Percentiles rank a stretch among this genome's conserved stretches.
Conservation (phyloP, 2,329 filamentous ascomycete species). For the Nigrospora osmanthi region DNA sequence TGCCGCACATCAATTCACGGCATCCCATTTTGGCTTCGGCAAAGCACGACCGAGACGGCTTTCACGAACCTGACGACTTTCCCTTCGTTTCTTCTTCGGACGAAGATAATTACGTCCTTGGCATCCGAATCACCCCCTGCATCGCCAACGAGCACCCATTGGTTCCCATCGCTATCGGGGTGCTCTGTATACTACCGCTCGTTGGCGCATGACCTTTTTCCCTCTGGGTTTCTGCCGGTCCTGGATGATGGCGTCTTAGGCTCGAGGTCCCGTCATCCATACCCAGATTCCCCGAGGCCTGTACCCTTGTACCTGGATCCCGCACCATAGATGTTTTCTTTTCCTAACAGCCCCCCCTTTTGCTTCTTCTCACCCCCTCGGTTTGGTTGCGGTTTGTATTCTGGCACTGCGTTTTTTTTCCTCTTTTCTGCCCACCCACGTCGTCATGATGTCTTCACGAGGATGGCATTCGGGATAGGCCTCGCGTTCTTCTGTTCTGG, state of each 20-base stretch:
- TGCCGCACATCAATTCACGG: constrained; percentile 2
- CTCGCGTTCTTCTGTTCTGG: not conserved
- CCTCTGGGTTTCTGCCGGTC: constrained; percentile 6
- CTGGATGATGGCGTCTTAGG: constrained; percentile 9
- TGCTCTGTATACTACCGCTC: constrained; percentile 22
- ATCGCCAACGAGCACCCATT: constrained; percentile 12
- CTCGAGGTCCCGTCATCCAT: constrained; percentile 5
- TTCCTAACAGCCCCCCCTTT: constrained; percentile 8
- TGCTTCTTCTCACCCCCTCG: not conserved
- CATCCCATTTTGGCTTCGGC: constrained; percentile 14
- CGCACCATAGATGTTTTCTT: constrained; percentile 17
- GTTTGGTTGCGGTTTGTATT: constrained; percentile 1
- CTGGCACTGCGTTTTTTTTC: constrained; percentile 4
- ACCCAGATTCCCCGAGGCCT: constrained; percentile 10
- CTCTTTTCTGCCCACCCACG: not conserved
- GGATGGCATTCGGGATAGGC: not conserved
- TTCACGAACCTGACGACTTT: constrained; percentile 22
- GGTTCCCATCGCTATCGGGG: constrained; percentile 13
- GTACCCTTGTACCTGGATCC: constrained; percentile 18
- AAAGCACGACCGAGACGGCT: constrained; percentile 21
- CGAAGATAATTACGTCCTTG: constrained; percentile 1
- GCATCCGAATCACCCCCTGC: constrained; percentile 11
- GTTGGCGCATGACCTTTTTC: constrained; percentile 13
- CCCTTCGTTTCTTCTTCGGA: constrained; percentile 5
- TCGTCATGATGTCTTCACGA: constrained; percentile 2